Conservation (phyloP, 1,139 yeast species). For the Yamadazyma pseudoaaseri region DNA sequence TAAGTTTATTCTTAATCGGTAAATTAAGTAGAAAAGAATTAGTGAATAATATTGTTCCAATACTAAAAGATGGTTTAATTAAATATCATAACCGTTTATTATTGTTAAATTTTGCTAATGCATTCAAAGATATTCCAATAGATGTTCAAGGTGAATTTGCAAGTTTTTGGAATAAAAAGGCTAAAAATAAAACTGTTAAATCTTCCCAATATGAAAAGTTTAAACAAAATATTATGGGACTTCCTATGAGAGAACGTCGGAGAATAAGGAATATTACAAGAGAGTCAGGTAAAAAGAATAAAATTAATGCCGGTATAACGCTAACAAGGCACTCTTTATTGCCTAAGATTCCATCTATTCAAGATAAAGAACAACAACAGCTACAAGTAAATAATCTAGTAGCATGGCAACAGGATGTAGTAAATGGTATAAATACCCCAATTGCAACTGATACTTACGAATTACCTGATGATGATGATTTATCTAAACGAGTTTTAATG, state of each 20-base stretch:
- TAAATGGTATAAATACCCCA: slow-evolving; percentile 85
- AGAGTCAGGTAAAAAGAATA: slow-evolving; percentile 77
- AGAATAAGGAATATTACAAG: slow-evolving; percentile 80
- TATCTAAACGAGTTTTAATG: slow-evolving; percentile 73
- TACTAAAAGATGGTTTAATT: slow-evolving; percentile 50
- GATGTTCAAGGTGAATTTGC: slow-evolving; percentile 52
- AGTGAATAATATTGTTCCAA: slow-evolving; percentile 50
- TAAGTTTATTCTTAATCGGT: slow-evolving; percentile 76
- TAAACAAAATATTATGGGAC: slow-evolving; percentile 82
- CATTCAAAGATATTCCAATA: slow-evolving; percentile 64
- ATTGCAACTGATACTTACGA: slow-evolving; percentile 76
- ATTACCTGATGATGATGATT: slow-evolving; percentile 74
- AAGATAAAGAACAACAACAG: slow-evolving; percentile 53
- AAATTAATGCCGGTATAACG: slow-evolving; percentile 72
- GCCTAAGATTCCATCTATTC: slow-evolving; percentile 85
- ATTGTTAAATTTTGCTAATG: slow-evolving; percentile 78
- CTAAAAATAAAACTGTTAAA: slow-evolving; percentile 46
- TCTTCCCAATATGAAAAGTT: slow-evolving; percentile 74
- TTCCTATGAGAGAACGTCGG: slow-evolving; percentile 81
- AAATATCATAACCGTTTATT: slow-evolving; percentile 79
- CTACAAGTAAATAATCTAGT: slow-evolving; percentile 56
- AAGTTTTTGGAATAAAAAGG: slow-evolving; percentile 52
- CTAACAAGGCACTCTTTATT: slow-evolving; percentile 81
- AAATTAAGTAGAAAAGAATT: slow-evolving; percentile 77
- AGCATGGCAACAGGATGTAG: slow-evolving; percentile 92